phyloP scores from a whole-genome alignment of 371 early-diverging fungal species.

The Mucor indicus region DNA sequence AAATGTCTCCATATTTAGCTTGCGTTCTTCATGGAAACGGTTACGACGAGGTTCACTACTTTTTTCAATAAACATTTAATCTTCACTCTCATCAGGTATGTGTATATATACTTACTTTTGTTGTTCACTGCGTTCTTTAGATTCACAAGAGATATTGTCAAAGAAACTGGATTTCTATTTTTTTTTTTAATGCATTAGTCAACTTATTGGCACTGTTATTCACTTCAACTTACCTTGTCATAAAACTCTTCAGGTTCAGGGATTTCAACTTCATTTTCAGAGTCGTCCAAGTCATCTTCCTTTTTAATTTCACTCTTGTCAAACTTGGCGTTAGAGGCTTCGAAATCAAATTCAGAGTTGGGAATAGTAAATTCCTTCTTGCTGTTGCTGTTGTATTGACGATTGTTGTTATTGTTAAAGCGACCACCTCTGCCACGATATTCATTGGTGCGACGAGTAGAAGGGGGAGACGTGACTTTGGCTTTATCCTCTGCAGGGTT shows the following conservation, averaged over 20 bases:
- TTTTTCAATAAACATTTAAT: neutral
- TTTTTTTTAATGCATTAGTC: no score
- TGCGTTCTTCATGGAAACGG: conserved; percentile 82
- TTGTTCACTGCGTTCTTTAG: conserved; percentile 74
- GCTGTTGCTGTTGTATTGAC: conserved; percentile 28
- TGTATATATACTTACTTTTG: conserved; percentile 8
- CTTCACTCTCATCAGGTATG: neutral
- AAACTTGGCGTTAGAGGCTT: conserved; percentile 89
- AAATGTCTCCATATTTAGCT: conserved; percentile 92
- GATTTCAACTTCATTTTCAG: no score
- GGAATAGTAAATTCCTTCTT: conserved; percentile 52
- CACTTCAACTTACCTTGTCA: conserved; percentile 27
- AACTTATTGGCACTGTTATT: neutral
- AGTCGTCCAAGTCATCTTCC: neutral
- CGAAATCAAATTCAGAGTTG: conserved; percentile 89
- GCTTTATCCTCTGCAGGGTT: conserved; percentile 22
- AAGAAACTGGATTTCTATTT: conserved; percentile 79
- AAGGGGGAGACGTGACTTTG: neutral
- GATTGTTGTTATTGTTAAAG: conserved; percentile 28
- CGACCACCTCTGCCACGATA: conserved; percentile 21
- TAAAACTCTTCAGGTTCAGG: conserved; percentile 62
- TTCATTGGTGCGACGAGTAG: conserved; percentile 13
- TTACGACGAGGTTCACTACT: conserved; percentile 63
- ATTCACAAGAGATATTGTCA: conserved; percentile 96
- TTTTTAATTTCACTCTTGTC: conserved; percentile 73